Conservation (phyloP, 345 rosid genomes). For the Euclidium syriacum region DNA sequence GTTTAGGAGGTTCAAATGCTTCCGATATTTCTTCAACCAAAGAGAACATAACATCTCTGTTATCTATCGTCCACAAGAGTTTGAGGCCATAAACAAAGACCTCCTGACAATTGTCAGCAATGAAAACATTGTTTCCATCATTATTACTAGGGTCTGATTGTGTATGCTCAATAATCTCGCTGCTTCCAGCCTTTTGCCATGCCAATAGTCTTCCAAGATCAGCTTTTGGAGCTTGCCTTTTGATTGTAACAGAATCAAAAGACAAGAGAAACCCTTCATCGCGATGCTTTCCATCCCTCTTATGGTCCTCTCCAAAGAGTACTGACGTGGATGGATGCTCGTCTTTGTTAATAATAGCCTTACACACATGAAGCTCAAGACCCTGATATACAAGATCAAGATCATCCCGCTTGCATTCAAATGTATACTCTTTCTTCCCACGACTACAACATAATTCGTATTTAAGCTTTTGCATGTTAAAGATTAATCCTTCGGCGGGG, state of each 20-base stretch:
- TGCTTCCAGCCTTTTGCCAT: conserved; percentile 99
- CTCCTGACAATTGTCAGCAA: conserved; percentile 94
- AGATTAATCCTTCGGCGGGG: conserved; percentile 85
- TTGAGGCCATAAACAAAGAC: conserved; percentile 92
- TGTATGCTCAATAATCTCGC: conserved; percentile 90
- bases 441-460: conserved; percentile 76
- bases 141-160: conserved; percentile 92
- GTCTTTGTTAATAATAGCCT: conserved; percentile 59
- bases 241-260: conserved; percentile 86
- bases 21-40: conserved; percentile 88
- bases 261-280: conserved; percentile 91
- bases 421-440: conserved; percentile 85
- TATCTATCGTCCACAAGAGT: conserved; percentile 84
- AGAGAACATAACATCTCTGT: conserved; percentile 95
- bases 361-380: conserved; percentile 81
- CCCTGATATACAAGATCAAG: conserved; percentile 98
- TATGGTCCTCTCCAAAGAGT: conserved; percentile 51
- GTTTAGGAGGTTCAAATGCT: conserved; percentile 86
- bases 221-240: conserved; percentile 95
- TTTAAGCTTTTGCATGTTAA: conserved; percentile 78
- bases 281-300: conserved; percentile 59
- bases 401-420: conserved; percentile 79
- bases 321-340: conserved; percentile 48
- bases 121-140: conserved; percentile 90
- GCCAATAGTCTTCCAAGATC: conserved; percentile 83